These are phyloP conservation scores for Lasiosphaeria miniovina DNA, from an alignment of 495 filamentous ascomycete species.

Conservation along the genomic window DNA sequence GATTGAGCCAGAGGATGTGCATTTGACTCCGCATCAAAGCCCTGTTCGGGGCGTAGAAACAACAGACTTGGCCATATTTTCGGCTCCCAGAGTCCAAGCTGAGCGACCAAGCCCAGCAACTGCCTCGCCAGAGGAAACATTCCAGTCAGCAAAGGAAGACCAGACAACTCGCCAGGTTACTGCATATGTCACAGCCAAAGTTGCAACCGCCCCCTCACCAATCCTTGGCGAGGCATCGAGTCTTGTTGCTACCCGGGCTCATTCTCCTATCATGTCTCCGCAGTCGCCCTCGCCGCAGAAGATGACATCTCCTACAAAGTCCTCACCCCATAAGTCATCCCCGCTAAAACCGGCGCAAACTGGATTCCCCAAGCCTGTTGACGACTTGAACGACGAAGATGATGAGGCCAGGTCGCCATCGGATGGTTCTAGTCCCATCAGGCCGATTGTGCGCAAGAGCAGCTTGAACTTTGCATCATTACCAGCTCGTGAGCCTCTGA, in stretches of 20 bases:
- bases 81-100: constrained; percentile 9
- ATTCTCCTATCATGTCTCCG: constrained; percentile 25
- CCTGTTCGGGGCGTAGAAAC: constrained; percentile 17
- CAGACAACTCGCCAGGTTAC: constrained; percentile 27
- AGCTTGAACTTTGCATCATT: constrained; percentile 90
- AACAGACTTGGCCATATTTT: constrained; percentile 18
- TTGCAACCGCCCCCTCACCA: constrained; percentile 16
- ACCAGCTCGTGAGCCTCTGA: constrained; percentile 83
- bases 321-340: constrained; percentile 25
- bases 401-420: constrained; percentile 50
- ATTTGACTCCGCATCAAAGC: constrained; percentile 10
- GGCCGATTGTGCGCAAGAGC: constrained; percentile 73
- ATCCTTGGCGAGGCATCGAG: constrained; percentile 15
- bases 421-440: constrained; percentile 47
- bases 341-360: constrained; percentile 23
- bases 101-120: constrained; percentile 24
- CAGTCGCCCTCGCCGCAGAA: constrained; percentile 26
- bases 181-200: constrained; percentile 9
- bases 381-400: constrained; percentile 29
- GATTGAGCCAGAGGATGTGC: constrained; percentile 24
- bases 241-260: constrained; percentile 11
- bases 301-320: constrained; percentile 18
- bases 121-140: constrained; percentile 36
- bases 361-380: constrained; percentile 21
- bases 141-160: constrained; percentile 67